phyloP scores from a whole-genome alignment of 179 eudicot genomes.

The Nepenthes alata region DNA sequence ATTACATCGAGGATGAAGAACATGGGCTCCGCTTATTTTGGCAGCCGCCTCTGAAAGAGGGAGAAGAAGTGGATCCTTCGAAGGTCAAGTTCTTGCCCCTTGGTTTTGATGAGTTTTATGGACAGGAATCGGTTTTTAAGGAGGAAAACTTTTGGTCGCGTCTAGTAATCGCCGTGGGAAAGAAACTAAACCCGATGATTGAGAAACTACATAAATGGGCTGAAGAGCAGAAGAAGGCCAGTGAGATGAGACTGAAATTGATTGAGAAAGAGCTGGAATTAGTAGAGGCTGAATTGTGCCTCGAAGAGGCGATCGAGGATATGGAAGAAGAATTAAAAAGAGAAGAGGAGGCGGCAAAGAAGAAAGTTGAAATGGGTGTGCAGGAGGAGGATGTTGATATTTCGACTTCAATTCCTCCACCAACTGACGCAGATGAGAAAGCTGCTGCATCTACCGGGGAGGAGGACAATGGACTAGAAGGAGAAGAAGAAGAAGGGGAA shows the following conservation, averaged over 20 bases:
- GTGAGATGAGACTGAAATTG: conserved; percentile 29
- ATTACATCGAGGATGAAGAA: conserved; percentile 72
- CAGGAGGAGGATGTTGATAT: conserved; percentile 26
- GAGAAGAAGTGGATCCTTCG: conserved; percentile 56
- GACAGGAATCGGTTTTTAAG: conserved; percentile 23
- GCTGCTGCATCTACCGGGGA: conserved; percentile 11
- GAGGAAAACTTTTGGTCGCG: conserved; percentile 29
- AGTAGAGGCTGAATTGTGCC: conserved; percentile 42
- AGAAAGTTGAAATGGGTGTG: conserved; percentile 23
- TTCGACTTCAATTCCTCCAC: conserved; percentile 18
- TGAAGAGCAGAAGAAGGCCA: conserved; percentile 50
- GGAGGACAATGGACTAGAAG: conserved; percentile 21
- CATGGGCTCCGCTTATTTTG: conserved; percentile 75
- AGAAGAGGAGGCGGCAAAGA: conserved; percentile 54
- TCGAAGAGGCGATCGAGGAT: conserved; percentile 64
- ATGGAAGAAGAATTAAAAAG: conserved; percentile 51
- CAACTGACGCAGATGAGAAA: conserved; percentile 17
- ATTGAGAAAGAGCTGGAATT: conserved; percentile 50
- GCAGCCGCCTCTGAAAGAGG: conserved; percentile 54
- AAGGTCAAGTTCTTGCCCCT: conserved; percentile 62
- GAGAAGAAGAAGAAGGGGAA: conserved; percentile 41
- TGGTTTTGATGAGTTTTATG: conserved; percentile 72
- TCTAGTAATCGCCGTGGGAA: conserved; percentile 24
- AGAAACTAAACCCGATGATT: conserved; percentile 21
- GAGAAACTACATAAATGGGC: conserved; percentile 49